Evolutionary conservation across 768 basidiomycete genomes (phyloP), one percentile per base, ranked within the genome.

Genomic region (Hygrocybe coccinea): DNA sequence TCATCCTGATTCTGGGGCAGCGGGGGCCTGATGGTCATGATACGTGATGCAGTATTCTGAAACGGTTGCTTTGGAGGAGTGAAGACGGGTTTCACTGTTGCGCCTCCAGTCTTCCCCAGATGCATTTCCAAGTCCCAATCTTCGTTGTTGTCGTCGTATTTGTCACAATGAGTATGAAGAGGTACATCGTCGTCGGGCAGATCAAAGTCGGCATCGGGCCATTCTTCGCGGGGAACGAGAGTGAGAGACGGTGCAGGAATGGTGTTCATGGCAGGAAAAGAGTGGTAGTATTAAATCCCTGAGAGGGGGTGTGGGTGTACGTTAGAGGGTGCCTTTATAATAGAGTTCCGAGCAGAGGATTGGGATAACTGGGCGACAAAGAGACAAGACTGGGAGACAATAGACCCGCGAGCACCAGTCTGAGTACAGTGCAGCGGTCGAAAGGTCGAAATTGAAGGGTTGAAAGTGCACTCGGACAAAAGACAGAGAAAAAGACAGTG

Each of bases 171-270:
- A 36, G 85, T 70, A 61, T 85, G 82, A 50, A 89, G 79, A 48
- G 82, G 76, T 47, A 80, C 80, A 41, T 82, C 89, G 47, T 92
- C 90, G 47, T 92, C 90, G 53, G 87, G 85, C 19, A 92, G 74
- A 67, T 91, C 90, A 66, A 92, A 91, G 71, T 92, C 90, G 58
- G 87, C 86, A 69, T 92, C 90, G 43, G 82, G 79, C 89, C 90
- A 92, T 74, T 91, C 88, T 71, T 92, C 89, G 59, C 81, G 79
- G 54, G 29, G 29, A 29, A 78, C 69, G 37, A 76, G 64, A 39
- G 74, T 70, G 59, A 78, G 73, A 45, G 79, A 72, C 11, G 84
- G 85, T 5, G 85, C 81, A 36, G 81, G 82, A 38, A 84, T 74
- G 50, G 85, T 72, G 54, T 76, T 68, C 86, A 89, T 89, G 52